Percentiles rank a stretch among this genome's conserved stretches.
These are phyloP conservation scores for Tetrahymena borealis DNA, from an alignment of 73 alveolate species.

Conservation along the genomic window DNA sequence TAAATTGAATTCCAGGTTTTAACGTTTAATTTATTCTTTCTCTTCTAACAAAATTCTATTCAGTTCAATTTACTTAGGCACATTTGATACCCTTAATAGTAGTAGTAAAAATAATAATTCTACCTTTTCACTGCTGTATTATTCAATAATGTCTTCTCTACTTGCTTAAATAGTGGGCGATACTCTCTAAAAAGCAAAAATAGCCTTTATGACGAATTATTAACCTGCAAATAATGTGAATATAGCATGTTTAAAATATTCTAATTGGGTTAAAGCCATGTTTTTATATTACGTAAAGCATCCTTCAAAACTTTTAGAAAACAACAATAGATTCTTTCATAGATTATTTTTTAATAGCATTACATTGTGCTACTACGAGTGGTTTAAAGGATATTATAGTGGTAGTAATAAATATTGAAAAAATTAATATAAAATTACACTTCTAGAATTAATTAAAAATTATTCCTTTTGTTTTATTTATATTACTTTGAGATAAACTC, in stretches of 20 bases:
- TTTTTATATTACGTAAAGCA: background rate
- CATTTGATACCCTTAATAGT: background rate
- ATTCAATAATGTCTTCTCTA: background rate
- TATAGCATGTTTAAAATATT: background rate
- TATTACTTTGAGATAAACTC: too few species aligned
- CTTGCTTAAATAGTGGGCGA: background rate
- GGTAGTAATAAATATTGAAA: background rate
- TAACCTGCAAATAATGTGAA: background rate
- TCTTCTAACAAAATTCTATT: background rate
- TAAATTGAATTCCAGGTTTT: background rate
- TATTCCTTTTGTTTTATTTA: too few species aligned
- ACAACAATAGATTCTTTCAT: background rate
- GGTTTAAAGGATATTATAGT: background rate
- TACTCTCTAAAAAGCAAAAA: background rate
- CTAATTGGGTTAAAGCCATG: background rate
- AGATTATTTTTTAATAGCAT: background rate
- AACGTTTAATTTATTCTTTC: background rate
- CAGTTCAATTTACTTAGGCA: background rate
- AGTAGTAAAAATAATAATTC: background rate
- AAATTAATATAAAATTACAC: background rate
- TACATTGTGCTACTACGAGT: background rate
- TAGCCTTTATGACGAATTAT: background rate
- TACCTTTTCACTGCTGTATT: background rate
- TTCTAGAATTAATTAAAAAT: too few species aligned
- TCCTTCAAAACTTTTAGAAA: background rate